Base-by-base conservation (phyloP, 345 rosid genomes). In the Pseudoturritis turrita region DNA sequence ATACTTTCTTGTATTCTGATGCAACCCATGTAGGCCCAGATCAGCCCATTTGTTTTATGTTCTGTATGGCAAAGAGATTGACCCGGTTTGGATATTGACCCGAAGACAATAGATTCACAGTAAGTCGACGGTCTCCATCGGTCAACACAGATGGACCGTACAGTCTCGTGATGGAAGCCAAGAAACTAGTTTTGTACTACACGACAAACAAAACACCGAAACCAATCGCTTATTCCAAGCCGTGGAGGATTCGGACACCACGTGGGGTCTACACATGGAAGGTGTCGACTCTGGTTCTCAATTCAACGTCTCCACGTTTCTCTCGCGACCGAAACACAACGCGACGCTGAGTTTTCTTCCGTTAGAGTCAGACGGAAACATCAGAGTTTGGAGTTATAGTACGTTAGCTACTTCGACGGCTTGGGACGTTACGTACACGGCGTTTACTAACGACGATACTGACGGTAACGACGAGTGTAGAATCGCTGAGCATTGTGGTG, bases 81-180 rank as follows among this genome's bases (percentile, higher is more conserved):
- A n/a, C n/a, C n/a, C n/a, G n/a, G n/a, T n/a, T n/a, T n/a, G n/a
- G n/a, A n/a, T n/a, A n/a, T n/a, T n/a, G n/a, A n/a, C n/a, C n/a
- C n/a, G n/a, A n/a, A n/a, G n/a, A n/a, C n/a, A n/a, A n/a, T n/a
- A n/a, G n/a, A n/a, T n/a, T n/a, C n/a, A n/a, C n/a, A n/a, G 84
- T 83, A 33, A 85, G 89, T 36, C 69, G 86, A 6, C 68, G 58
- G 21, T 82, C 86, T 0, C 50, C 7, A 3, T 33, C 29, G 23
- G 50, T 58, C 28, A 77, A 81, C 54, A 13, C 55, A 0, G 35
- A 83, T 37, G 85, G 85, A 10, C 65, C 79, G 4, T 71, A 85
- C 41, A 83, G 86, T 58, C 77, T 81, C 10, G 86, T 85, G 25
- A 19, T 87, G 39, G 84, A 43, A 58, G 39, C 70, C 9, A 77